Base-by-base conservation (phyloP, 495 filamentous ascomycete genomes). In the Tricharina praecox region DNA sequence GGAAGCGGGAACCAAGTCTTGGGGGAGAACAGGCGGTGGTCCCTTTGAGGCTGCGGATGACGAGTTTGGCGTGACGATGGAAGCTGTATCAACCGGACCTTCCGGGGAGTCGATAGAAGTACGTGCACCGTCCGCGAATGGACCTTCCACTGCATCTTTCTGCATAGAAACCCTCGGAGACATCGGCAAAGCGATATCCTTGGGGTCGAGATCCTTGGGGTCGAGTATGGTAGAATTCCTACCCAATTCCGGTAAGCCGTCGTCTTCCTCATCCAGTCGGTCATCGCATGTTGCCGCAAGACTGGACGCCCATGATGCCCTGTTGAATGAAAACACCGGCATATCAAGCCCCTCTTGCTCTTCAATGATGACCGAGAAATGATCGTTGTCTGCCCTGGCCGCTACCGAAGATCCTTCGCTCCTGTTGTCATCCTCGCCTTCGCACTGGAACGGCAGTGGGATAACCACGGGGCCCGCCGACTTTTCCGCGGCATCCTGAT, bases 401-500 rank as follows among this genome's bases (percentile, higher is more conserved):
- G 73, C 78, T 18, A 76, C 63, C 7, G 78, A 82, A 18, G 75
- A 75, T 16, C 64, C 56, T 34, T 73, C 72, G 9, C 69, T 70
- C 16, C 68, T 67, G n/a, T 67, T 59, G 15, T 60, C 62, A 32
- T 53, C 55, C 1, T 63, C 52, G 21, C 62, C 62, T 2, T 56
- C 48, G 9, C 63, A 79, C 60, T 32, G 62, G 73, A 59, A 81
- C 76, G 11, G 79, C 20, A 80, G 60, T 0, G 79, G 74, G 3
- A 73, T 63, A 26, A 76, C 64, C 18, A 66, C 63, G 42, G 72
- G 66, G n/a, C n/a, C n/a, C n/a, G n/a, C n/a, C n/a, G n/a, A n/a
- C n/a, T n/a, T n/a, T n/a, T n/a, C n/a, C n/a, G n/a, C n/a, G n/a
- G n/a, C n/a, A n/a, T n/a, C n/a, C n/a, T n/a, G n/a, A n/a, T n/a